Evolutionary conservation across 2,329 filamentous ascomycete genomes (phyloP), one percentile per base, ranked within the genome.

Genomic region (Didymella pomorum): DNA sequence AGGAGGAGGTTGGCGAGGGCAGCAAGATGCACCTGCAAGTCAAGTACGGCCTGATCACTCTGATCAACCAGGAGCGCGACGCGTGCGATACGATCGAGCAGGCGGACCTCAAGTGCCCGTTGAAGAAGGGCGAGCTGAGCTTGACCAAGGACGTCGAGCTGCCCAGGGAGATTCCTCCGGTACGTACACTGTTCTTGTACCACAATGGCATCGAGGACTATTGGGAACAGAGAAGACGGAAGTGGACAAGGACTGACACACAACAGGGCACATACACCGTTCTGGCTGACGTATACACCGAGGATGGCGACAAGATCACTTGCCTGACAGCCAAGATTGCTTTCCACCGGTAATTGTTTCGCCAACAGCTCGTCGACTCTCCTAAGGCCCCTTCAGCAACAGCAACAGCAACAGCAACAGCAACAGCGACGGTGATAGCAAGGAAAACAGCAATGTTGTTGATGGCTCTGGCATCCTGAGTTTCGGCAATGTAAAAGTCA

Each of bases 31-130:
- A 89, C 46, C 78, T 99, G 39, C 85, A 88, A 66, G 94, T 99
- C 80, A 97, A 97, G 81, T 97, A 96, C 78, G 94, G 94, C 60
- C 83, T 97, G 66, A 97, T 99, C 78, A 91, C 88, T 54, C 86
- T 99, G 64, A 87, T 99, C 78, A 91, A 86, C 77, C 90, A 90
- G 65, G 86, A 84, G 66, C 88, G 89, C 71, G 90, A 97, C 74
- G 86, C 98, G 35, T 99, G 95, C 82, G 91, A 97, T 60, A 89
- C 96, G 76, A 86, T 96, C 65, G 82, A 86, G 75, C 93, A 97
- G 67, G 92, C 97, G 43, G 92, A 97, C 70, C 82, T 98, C 56
- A 81, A 91, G 70, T 99, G 95, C 79, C 95, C 95, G 47, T 84
- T 99, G 58, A 83, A 96, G 79, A 86, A 91, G 79, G 94, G 93